phyloP scores from a whole-genome alignment of 305 asterid genomes.

The Fraxinus paxiana region DNA sequence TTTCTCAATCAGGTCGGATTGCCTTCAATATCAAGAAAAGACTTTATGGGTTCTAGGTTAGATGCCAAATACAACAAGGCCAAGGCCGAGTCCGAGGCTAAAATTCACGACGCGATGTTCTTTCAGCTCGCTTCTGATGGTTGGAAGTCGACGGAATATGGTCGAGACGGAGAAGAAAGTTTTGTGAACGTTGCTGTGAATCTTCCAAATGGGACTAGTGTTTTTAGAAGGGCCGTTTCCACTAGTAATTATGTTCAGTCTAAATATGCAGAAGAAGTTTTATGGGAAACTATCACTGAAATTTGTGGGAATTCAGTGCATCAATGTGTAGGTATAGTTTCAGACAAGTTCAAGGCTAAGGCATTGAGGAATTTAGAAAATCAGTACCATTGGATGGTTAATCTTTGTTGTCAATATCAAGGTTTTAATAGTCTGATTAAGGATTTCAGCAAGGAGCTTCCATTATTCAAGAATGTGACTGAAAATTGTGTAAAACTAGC shows the following conservation, averaged over 20 bases:
- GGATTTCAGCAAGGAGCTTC: constrained; percentile 74
- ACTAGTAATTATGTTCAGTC: constrained; percentile 56
- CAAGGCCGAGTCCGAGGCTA: constrained; percentile 68
- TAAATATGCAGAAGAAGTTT: constrained; percentile 70
- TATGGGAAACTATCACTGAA: constrained; percentile 68
- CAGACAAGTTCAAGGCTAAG: constrained; percentile 79
- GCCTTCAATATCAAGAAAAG: constrained; percentile 56
- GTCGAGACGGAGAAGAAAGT: constrained; percentile 42
- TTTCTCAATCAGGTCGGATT: constrained; percentile 74
- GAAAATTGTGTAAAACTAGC: constrained; percentile 66
- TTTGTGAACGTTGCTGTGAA: constrained; percentile 63
- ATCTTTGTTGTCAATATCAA: constrained; percentile 74
- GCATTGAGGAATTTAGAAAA: constrained; percentile 70
- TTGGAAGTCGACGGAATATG: constrained; percentile 52
- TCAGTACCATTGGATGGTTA: constrained; percentile 90
- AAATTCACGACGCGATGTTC: constrained; percentile 86
- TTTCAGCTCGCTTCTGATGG: constrained; percentile 84
- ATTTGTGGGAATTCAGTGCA: constrained; percentile 58
- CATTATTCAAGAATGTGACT: constrained; percentile 57
- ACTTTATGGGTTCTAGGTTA: constrained; percentile 49
- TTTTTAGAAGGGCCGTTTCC: constrained; percentile 63
- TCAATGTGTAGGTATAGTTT: constrained; percentile 81
- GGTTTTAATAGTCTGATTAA: constrained; percentile 64
- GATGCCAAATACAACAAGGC: constrained; percentile 64
- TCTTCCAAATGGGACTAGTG: constrained; percentile 86